Evolutionary conservation across 257 asterid species (phyloP).

Genomic region (Salvia rosmarinus): DNA sequence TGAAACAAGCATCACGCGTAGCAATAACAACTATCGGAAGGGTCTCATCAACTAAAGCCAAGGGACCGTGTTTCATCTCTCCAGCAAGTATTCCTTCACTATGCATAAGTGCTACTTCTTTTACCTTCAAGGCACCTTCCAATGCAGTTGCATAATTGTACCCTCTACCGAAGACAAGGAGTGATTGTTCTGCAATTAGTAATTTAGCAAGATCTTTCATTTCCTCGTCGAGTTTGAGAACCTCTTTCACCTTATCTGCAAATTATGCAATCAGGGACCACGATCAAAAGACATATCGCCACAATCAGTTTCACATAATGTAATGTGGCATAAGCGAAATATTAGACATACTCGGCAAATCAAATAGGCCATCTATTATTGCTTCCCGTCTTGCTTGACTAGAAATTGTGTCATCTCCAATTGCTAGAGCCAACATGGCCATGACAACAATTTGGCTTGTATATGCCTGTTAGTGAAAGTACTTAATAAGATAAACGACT

Average conservation of each 20-base stretch:
- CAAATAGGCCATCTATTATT: slow-evolving; percentile 81
- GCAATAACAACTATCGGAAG: slow-evolving; percentile 93
- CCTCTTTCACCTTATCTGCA: slow-evolving; percentile 86
- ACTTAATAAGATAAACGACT: slow-evolving; percentile 27
- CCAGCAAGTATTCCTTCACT: slow-evolving; percentile 99
- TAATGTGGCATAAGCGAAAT: slow-evolving; percentile 11
- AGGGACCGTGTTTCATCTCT: slow-evolving; percentile 98
- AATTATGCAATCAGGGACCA: slow-evolving; percentile 25
- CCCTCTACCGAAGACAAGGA: slow-evolving; percentile 96
- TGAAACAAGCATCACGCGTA: slow-evolving; percentile 94
- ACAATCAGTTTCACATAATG: not conserved
- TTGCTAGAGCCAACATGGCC: slow-evolving; percentile 98
- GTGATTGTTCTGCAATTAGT: slow-evolving; percentile 87
- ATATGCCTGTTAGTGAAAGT: slow-evolving; percentile 69
- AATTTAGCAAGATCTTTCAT: slow-evolving; percentile 85
- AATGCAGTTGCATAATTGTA: slow-evolving; percentile 92
- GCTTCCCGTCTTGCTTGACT: slow-evolving; percentile 84
- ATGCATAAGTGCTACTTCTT: slow-evolving; percentile 98
- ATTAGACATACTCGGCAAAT: slow-evolving; percentile 75
- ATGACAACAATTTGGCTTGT: slow-evolving; percentile 97
- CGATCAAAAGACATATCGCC: slow-evolving; percentile 13
- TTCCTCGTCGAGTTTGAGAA: slow-evolving; percentile 86
- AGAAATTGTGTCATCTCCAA: slow-evolving; percentile 84
- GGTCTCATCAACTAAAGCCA: slow-evolving; percentile 94
- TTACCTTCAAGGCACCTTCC: slow-evolving; percentile 98